Percentiles rank a stretch among this genome's conserved stretches.
Evolutionary conservation across 2,329 filamentous ascomycete species (phyloP).

Genomic region (Aspergillus brunneoviolaceus): DNA sequence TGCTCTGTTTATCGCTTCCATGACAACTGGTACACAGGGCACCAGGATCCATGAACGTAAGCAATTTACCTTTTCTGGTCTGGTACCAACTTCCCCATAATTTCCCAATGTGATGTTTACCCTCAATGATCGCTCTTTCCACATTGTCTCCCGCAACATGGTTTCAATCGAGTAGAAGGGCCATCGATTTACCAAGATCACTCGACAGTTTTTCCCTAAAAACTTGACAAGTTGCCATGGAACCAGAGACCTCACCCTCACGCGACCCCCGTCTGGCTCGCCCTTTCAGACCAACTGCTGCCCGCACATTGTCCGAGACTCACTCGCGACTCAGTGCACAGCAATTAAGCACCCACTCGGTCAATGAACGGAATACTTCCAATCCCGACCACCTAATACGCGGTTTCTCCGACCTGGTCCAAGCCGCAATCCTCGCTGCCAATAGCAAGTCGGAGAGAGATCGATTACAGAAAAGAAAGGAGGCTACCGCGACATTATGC

Average conservation of each 20-base stretch:
- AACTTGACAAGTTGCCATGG: constrained; percentile 15
- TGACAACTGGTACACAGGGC: neutral
- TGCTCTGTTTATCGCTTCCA: neutral
- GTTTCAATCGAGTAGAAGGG: neutral
- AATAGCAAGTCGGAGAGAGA: constrained; percentile 27
- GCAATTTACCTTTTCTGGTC: neutral
- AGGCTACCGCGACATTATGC: constrained; percentile 40
- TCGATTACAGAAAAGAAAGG: constrained; percentile 29
- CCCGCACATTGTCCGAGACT: neutral
- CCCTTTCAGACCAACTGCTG: neutral
- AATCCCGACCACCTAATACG: constrained; percentile 43
- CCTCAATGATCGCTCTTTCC: neutral
- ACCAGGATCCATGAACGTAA: neutral
- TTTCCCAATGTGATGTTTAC: neutral
- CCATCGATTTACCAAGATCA: neutral
- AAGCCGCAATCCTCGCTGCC: constrained; percentile 23
- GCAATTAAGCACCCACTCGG: neutral
- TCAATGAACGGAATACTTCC: constrained; percentile 1
- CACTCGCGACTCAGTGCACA: neutral
- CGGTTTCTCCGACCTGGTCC: constrained; percentile 22
- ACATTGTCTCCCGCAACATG: neutral
- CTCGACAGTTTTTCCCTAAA: neutral
- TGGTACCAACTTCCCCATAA: neutral
- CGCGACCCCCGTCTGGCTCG: constrained; percentile 25
- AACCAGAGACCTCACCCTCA: constrained; percentile 11